Conservation (phyloP, 1,139 yeast species). For the Diutina mesorugosa region DNA sequence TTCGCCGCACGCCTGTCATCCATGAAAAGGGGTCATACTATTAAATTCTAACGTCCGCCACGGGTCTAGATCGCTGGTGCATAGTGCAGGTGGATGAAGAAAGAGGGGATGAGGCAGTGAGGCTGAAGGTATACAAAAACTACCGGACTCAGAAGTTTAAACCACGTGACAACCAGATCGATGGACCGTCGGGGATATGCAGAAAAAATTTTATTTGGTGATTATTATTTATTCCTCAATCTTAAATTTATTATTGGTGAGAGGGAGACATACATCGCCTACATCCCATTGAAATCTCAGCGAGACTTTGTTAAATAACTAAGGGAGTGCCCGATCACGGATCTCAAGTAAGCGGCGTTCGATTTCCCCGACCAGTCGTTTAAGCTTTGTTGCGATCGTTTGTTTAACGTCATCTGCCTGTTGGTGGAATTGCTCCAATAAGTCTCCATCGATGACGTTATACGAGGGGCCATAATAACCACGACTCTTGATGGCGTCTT, state of each 20-base stretch:
- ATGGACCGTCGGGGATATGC: background rate
- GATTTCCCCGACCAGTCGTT: slow-evolving; percentile 45
- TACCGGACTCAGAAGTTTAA: background rate
- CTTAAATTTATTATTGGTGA: too few species aligned
- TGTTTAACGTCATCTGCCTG: slow-evolving; percentile 27
- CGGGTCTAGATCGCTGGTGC: background rate
- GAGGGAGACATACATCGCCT: too few species aligned
- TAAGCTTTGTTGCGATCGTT: slow-evolving; percentile 39
- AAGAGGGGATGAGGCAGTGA: background rate
- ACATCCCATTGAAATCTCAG: too few species aligned
- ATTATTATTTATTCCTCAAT: background rate
- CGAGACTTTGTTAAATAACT: background rate
- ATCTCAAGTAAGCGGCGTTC: slow-evolving; percentile 49
- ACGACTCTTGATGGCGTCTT: slow-evolving; percentile 58
- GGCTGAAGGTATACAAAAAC: background rate
- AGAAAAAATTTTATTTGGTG: background rate
- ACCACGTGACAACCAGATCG: background rate
- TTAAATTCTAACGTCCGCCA: background rate
- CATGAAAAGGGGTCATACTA: background rate
- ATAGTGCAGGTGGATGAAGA: background rate
- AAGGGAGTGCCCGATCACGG: slow-evolving; percentile 31
- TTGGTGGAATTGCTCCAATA: slow-evolving; percentile 44
- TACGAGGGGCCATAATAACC: slow-evolving; percentile 72
- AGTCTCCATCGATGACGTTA: slow-evolving; percentile 78
- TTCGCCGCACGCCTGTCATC: background rate